Base-by-base conservation (phyloP, 495 filamentous ascomycete genomes). In the Neurospora sp. region DNA sequence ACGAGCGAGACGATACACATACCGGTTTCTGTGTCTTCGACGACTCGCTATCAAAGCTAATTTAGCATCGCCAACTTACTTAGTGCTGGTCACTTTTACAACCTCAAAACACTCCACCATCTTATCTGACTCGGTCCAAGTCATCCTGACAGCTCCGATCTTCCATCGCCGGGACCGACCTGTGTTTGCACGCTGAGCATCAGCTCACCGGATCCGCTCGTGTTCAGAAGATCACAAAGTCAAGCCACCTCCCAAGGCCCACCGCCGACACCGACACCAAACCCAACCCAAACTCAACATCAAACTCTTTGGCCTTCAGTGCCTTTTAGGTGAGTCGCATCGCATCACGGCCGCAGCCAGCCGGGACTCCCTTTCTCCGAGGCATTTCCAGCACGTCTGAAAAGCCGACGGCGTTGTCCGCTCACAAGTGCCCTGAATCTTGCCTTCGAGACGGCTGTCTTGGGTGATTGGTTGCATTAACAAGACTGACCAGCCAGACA, bases 341-440 rank as follows among this genome's bases (percentile, higher is more conserved):
- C 54, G 54, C 54, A 66, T 16, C 27, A 62, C 54, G 27, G 27
- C 54, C 27, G 54, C 54, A 66, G 6, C 27, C 23, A 31, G 54
- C 54, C 54, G 54, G 54, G 54, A 66, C 27, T 66, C 27, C 54
- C 54, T 71, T 71, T 39, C 23, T 71, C 75, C 76, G 76, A 75
- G 77, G 71, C 70, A 76, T 73, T 77, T 76, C 75, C 75, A 44
- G 20, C 40, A 72, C 27, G 41, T 31, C 27, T 66, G 54, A 27
- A 60, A 23, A 69, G 44, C 66, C 70, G 70, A 54, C 79, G 79
- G 79, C 73, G 70, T 76, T 80, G 77, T 66, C 78, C 78, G 78
- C 44, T 72, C 70, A 39, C 39, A 60, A 71, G 44, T 42, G 39
- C 23, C 20, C 69, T 46, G 44, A 72, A 38, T 49, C 60, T 73